These are phyloP conservation scores for Pseudogymnoascus sp. DNA, from an alignment of 2,329 filamentous ascomycete species.

Conservation along the genomic window DNA sequence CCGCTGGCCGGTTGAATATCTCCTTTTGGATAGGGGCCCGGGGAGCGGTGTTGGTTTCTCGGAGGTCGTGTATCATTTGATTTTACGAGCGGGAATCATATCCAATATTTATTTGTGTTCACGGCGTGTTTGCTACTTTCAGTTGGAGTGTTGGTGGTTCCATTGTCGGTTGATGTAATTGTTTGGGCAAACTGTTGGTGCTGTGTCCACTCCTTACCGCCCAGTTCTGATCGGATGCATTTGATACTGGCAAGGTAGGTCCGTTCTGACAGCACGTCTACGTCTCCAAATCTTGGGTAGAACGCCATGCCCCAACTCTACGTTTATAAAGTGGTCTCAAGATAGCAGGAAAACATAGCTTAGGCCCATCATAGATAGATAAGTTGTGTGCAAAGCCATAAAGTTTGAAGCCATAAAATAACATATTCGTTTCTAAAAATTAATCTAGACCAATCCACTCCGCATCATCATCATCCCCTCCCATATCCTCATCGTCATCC, in stretches of 20 bases:
- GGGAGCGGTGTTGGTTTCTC: neutral
- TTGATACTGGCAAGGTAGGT: neutral
- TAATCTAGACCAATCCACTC: constrained; percentile 48
- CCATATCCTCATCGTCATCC: constrained; percentile 26
- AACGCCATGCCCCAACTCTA: neutral
- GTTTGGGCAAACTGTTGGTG: too few relatives aligned
- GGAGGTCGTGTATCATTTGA: neutral
- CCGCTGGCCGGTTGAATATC: neutral
- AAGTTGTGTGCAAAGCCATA: neutral
- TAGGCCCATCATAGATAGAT: neutral
- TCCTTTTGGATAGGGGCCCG: neutral
- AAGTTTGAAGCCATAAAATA: neutral
- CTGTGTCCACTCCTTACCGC: neutral
- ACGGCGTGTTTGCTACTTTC: neutral
- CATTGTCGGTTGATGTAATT: neutral
- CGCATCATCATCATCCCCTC: constrained; percentile 35
- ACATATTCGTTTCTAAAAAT: constrained; percentile 6
- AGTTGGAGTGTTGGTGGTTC: neutral
- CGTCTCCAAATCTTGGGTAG: neutral
- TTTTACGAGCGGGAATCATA: neutral
- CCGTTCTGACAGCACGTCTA: neutral
- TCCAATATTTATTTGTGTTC: neutral
- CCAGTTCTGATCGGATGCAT: neutral
- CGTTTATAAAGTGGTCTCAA: neutral
- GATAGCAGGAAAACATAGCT: neutral